These are phyloP conservation scores for Penicillium sp. DNA, from an alignment of 2,329 filamentous ascomycete species.

Conservation along the genomic window DNA sequence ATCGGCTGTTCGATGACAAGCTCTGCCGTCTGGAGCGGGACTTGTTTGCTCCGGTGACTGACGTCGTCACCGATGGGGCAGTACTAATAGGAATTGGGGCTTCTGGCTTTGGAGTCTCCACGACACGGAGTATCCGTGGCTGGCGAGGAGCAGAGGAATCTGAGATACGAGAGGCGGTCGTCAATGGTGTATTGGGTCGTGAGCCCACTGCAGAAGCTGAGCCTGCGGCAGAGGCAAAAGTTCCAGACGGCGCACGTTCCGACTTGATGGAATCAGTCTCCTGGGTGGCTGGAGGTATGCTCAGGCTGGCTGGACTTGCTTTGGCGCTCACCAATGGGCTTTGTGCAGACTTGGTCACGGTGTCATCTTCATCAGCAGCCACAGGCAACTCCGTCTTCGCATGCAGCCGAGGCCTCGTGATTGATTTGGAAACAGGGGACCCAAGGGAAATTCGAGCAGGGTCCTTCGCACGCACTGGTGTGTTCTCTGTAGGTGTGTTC, in stretches of 20 bases:
- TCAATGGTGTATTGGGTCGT: constrained; percentile 50
- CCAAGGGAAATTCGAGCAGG: constrained; percentile 42
- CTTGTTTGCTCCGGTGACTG: constrained; percentile 31
- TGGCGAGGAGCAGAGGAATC: constrained; percentile 41
- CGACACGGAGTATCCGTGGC: constrained; percentile 55
- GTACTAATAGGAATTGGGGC: constrained; percentile 32
- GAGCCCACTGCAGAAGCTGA: constrained; percentile 41
- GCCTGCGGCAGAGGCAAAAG: constrained; percentile 27
- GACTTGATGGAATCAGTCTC: constrained; percentile 24
- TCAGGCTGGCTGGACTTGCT: constrained; percentile 36
- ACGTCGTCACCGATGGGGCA: constrained; percentile 32
- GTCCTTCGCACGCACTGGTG: constrained; percentile 29
- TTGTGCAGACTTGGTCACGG: constrained; percentile 12
- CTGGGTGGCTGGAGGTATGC: constrained; percentile 25
- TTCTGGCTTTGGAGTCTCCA: constrained; percentile 56
- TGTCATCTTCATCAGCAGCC: constrained; percentile 19
- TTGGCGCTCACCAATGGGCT: constrained; percentile 19
- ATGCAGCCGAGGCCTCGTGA: constrained; percentile 28
- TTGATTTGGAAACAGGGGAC: constrained; percentile 39
- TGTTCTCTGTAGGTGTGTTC: constrained; percentile 19
- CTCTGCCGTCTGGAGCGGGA: constrained; percentile 37
- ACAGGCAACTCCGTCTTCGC: constrained; percentile 21
- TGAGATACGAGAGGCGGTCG: constrained; percentile 36
- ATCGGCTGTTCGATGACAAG: constrained; percentile 57
- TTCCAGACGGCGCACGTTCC: constrained; percentile 22